A percentile compares a stretch with the other conserved stretches of the same genome.
These are phyloP conservation scores for Alternaria panax DNA, from an alignment of 2,329 filamentous ascomycete genomes.

Conservation along the genomic window DNA sequence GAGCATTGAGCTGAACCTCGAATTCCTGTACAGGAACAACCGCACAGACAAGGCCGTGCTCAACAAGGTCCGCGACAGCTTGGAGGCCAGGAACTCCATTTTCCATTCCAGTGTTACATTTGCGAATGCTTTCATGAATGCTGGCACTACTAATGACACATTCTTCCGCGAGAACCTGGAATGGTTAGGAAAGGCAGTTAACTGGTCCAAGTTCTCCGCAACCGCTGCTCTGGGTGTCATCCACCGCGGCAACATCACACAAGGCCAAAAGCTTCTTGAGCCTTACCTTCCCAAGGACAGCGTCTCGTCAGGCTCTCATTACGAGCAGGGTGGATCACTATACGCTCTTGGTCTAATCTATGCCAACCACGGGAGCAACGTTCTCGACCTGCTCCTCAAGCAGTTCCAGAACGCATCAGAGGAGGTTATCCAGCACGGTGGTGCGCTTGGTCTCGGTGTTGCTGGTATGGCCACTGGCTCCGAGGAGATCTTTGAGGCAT, in stretches of 20 bases:
- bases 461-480: slow-evolving; percentile 97
- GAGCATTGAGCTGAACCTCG: slow-evolving; percentile 91
- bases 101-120: slow-evolving; percentile 98
- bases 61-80: slow-evolving; percentile 94
- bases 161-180: slow-evolving; percentile 99
- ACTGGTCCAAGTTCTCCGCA: slow-evolving; percentile 99
- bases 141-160: slow-evolving; percentile 95
- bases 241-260: slow-evolving; percentile 91
- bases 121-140: slow-evolving; percentile 99
- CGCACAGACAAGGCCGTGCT: slow-evolving; percentile 89
- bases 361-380: slow-evolving; percentile 93
- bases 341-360: slow-evolving; percentile 97
- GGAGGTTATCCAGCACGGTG: slow-evolving; percentile 96
- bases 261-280: slow-evolving; percentile 90
- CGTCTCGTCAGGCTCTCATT: slow-evolving; percentile 80
- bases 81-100: slow-evolving; percentile 96
- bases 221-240: slow-evolving; percentile 96
- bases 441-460: slow-evolving; percentile 91
- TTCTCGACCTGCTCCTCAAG: slow-evolving; percentile 77
- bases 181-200: slow-evolving; percentile 97
- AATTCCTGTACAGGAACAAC: slow-evolving; percentile 96
- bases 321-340: slow-evolving; percentile 93
- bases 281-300: slow-evolving; percentile 87
- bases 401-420: slow-evolving; percentile 80
- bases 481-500: slow-evolving; percentile 86